phyloP scores from a whole-genome alignment of 169 alveolate species.

The Theileria annulata region DNA sequence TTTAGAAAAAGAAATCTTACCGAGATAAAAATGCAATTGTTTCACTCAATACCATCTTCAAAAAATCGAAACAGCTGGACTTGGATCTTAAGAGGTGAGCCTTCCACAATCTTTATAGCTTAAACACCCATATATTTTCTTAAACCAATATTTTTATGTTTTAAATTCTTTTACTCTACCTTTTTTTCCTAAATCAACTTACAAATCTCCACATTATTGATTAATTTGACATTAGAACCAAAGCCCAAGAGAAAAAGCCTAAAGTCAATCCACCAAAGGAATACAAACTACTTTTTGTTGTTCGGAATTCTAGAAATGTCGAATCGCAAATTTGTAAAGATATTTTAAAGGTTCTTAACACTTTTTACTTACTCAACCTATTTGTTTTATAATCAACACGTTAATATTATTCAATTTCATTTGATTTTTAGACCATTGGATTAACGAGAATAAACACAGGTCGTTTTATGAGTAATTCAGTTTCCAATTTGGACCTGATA shows the following conservation, averaged over 20 bases:
- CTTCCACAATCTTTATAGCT: not conserved
- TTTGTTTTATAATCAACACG: no score
- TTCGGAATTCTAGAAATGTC: constrained; percentile 42
- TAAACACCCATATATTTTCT: not conserved
- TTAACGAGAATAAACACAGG: constrained; percentile 30
- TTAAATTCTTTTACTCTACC: not conserved
- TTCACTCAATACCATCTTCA: constrained; percentile 34
- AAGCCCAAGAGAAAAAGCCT: constrained; percentile 33
- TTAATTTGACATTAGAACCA: constrained; percentile 15
- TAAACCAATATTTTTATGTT: no score
- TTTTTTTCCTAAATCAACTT: not conserved
- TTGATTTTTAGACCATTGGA: constrained; percentile 25
- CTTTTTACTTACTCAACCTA: not conserved
- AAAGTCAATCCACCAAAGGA: not conserved
- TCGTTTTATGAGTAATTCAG: constrained; percentile 48
- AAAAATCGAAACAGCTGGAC: constrained; percentile 23
- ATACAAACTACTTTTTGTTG: constrained; percentile 46
- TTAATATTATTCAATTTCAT: not conserved
- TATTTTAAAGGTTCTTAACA: constrained; percentile 29
- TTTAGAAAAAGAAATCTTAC: constrained; percentile 7
- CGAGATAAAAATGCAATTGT: constrained; percentile 37
- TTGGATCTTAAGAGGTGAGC: constrained; percentile 43
- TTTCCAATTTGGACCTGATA: constrained; percentile 1
- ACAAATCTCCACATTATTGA: not conserved
- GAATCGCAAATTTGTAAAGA: constrained; percentile 28